phyloP scores from a whole-genome alignment of 805 yeast genomes.

The Zygosaccharomyces rouxii region DNA sequence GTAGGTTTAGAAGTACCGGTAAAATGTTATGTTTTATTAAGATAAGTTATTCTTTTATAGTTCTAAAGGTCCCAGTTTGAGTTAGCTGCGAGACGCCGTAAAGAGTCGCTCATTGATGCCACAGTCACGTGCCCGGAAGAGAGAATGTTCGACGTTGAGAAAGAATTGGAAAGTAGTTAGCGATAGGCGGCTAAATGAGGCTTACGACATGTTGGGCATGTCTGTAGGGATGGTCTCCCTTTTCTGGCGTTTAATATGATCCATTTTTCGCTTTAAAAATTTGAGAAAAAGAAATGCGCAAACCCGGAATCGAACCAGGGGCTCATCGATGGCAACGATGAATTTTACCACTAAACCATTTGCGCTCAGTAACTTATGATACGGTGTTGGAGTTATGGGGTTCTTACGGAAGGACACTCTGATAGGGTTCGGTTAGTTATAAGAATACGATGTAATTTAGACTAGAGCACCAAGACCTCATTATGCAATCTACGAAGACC shows the following conservation, averaged over 20 bases:
- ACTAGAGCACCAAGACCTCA: too few species aligned
- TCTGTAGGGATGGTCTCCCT: neutral
- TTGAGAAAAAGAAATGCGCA: slow-evolving; percentile 39
- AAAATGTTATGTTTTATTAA: neutral
- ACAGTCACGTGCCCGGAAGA: neutral
- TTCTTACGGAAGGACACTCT: too few species aligned
- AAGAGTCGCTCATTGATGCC: neutral
- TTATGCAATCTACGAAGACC: too few species aligned
- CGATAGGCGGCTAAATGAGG: too few species aligned
- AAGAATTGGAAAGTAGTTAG: too few species aligned
- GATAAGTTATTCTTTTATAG: neutral
- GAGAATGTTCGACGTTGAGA: too few species aligned
- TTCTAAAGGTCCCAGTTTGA: neutral
- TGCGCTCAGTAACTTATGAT: slow-evolving; percentile 23
- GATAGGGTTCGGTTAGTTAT: too few species aligned
- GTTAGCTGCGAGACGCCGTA: neutral
- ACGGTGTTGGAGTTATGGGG: too few species aligned
- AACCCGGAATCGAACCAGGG: slow-evolving; percentile 80
- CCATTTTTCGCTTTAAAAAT: slow-evolving; percentile 40
- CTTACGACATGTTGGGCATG: too few species aligned
- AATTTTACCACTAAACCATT: slow-evolving; percentile 37
- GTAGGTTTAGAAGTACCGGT: neutral
- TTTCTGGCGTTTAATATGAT: neutral
- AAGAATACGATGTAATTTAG: too few species aligned
- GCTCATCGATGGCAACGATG: slow-evolving; percentile 59